Percentiles rank a stretch among this genome's conserved stretches.
phyloP scores from a whole-genome alignment of 23 red algal species.

The Porphyridium purpureum region DNA sequence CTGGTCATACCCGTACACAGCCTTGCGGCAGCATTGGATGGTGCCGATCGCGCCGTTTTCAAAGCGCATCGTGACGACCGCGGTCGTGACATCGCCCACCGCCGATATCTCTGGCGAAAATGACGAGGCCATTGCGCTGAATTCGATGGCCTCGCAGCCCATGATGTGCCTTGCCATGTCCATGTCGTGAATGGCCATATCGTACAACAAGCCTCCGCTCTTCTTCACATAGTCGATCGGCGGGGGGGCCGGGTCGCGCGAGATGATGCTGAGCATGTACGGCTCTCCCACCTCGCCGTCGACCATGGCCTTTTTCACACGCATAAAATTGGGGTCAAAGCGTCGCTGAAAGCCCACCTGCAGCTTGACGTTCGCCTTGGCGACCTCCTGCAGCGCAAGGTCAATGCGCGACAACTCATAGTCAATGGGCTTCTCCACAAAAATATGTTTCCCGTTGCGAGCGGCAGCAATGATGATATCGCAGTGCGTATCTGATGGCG shows the following conservation, averaged over 20 bases:
- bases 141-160: conserved; percentile 54
- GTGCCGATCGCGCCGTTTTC: conserved; percentile 73
- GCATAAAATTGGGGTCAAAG: conserved; percentile 69
- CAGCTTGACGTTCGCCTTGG: conserved; percentile 35
- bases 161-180: conserved; percentile 92
- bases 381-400: conserved; percentile 17
- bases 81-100: conserved; percentile 68
- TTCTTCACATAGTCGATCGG: conserved; percentile 95
- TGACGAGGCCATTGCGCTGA: conserved; percentile 34
- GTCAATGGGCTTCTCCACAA: conserved; percentile 97
- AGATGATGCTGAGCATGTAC: conserved; percentile 57
- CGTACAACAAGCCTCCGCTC: conserved; percentile 87
- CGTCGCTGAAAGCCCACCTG: conserved; percentile 89
- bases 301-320: conserved; percentile 39
- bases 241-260: conserved; percentile 85
- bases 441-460: conserved; percentile 80
- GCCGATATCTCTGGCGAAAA: conserved; percentile 54
- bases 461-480: conserved; percentile 80
- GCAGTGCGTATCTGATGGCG: conserved; percentile 86
- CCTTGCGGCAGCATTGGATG: conserved; percentile 67
- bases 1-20: conserved; percentile 87
- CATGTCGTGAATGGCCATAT: conserved; percentile 95
- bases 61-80: conserved; percentile 52
- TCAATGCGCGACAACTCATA: conserved; percentile 57
- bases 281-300: conserved; percentile 59